Evolutionary conservation across 345 rosid species (phyloP), one percentile per base, ranked within the genome.

Genomic region (Linum tenue): DNA sequence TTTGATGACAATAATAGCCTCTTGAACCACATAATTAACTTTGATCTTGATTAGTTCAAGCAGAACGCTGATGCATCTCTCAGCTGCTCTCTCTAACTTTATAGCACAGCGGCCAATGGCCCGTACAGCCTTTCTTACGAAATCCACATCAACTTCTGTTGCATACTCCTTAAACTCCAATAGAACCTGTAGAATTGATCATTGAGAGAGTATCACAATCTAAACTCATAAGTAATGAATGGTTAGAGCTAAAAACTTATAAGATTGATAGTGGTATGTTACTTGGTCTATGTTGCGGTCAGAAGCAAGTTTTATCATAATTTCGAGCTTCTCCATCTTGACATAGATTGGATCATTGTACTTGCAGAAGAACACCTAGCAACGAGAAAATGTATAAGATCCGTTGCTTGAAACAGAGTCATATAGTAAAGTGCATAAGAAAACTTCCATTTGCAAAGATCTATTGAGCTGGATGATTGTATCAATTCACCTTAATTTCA

Each of bases 341-440:
- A 95, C 99, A 83, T 95, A 95, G 67, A 95, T 91, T 39, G 99
- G 99, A 77, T 95, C 99, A 71, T 95, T 95, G 81, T 95, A 95
- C 83, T 95, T 95, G 83, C 99, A 95, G 86, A 95, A 95, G 75
- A 95, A 95, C 53, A 95, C 99, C 99, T 95, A 76, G 56, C 67
- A 76, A 69, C 37, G 77, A 36, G 48, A 39, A 4, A 59, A 57
- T 58, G 39, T 65, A 68, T 69, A 73, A 71, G 55, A 72, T 11
- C 68, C 38, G 59, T 69, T 48, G 59, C 62, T 72, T 55, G 36
- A 2, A 42, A 37, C 40, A 42, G 42, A 58, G 43, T n/a, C 53
- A 14, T 42, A 66, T n/a, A 31, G 36, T 7, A 37, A 71, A 66
- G 68, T 39, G 60, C 40, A n/a, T 31, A 43, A 22, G 37, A 16